phyloP scores from a whole-genome alignment of 192 early-diverging fungal genomes.

The Lobosporangium transversale region DNA sequence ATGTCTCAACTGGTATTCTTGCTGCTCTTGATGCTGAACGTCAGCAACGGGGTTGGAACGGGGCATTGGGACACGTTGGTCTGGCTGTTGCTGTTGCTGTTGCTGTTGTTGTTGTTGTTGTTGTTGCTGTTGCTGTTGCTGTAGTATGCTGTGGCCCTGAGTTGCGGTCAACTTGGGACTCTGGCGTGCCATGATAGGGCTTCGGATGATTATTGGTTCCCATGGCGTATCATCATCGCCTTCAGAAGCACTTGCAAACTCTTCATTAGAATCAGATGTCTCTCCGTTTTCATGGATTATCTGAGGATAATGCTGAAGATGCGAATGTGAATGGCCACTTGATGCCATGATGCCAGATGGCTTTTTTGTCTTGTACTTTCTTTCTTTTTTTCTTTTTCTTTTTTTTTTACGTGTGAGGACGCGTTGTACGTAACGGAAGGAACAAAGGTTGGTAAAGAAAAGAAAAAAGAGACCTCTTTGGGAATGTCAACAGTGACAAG shows the following conservation, averaged over 20 bases:
- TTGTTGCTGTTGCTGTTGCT: neutral
- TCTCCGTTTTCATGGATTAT: constrained; percentile 13
- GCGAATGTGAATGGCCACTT: too few species aligned
- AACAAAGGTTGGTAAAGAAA: neutral
- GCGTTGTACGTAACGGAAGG: neutral
- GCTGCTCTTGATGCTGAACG: too few species aligned
- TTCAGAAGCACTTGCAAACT: constrained; percentile 52
- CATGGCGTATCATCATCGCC: constrained; percentile 48
- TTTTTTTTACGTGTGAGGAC: too few species aligned
- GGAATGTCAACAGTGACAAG: neutral
- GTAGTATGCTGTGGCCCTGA: neutral
- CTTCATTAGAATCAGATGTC: constrained; percentile 46
- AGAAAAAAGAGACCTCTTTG: too few species aligned
- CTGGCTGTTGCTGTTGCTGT: constrained; percentile 17
- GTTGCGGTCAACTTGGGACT: constrained; percentile 5
- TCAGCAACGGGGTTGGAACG: too few species aligned
- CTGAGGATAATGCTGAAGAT: constrained; percentile 2
- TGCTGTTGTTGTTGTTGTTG: constrained; percentile 1
- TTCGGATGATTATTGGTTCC: constrained; percentile 39
- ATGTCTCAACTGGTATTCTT: too few species aligned
- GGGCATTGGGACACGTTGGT: too few species aligned
- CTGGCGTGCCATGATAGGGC: constrained; percentile 29
- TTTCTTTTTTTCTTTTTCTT: too few species aligned
- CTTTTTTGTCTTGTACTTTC: too few species aligned
- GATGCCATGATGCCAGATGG: constrained; percentile 17